Base-by-base conservation (phyloP, 345 rosid species). In the Raphanus raphanistrum region DNA sequence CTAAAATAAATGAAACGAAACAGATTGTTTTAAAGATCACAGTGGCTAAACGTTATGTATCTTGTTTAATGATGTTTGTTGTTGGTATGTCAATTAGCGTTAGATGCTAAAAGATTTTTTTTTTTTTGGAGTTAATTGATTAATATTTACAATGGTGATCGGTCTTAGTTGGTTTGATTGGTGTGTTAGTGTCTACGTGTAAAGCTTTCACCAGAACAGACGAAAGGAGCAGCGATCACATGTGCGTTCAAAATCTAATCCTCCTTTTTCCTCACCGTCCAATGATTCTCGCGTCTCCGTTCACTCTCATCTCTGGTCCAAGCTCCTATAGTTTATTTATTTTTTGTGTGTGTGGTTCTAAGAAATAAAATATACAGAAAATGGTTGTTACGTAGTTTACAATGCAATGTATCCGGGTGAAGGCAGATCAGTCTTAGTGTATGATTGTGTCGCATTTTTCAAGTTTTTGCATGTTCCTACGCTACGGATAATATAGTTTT, bases 41-140 rank as follows among this genome's bases (percentile, higher is more conserved):
- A 29, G 9, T 17, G 27, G 17, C 29, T 52, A 36, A 28, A 27
- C 31, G 38, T 33, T 25, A 64, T 16, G 10, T 15, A 33, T 70
- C 70, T 11, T 63, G 64, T 45, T 66, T 5, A 71, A 41, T 32
- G 77, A 25, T 72, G 62, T 72, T 72, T 59, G 41, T 59, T 59
- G 76, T 58, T 72, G 45, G 77, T 72, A 21, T 60, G 61, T 66
- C 62, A 72, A 65, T 45, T 13, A 45, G 54, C 54, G 6, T 13
- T 45, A 45, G 54, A 13, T 45, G 50, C 50, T 43, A 43, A 12
- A 43, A 43, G 11, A 28, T 28, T 28, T 28, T 28, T 28, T 28
- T 28, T 28, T 28, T 28, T 28, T 4, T 28, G 2, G 43, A 11
- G 43, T 36, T 45, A 45, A 45, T 13, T 45, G 4, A 3, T 43